Percentiles rank a stretch among this genome's conserved stretches.
Conservation (phyloP, 2,329 filamentous ascomycete species). For the Thelonectria rubi region DNA sequence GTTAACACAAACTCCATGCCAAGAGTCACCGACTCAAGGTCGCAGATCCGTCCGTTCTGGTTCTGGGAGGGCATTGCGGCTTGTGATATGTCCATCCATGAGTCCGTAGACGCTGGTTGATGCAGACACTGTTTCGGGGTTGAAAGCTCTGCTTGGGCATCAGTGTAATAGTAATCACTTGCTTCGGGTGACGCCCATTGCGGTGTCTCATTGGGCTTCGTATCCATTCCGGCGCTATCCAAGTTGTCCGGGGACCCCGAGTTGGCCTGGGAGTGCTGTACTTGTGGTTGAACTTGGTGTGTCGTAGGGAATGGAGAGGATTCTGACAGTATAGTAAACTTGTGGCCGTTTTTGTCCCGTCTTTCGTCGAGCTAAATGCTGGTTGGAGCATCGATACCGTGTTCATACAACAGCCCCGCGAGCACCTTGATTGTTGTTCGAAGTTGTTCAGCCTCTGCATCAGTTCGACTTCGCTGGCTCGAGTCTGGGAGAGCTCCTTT, state of each 20-base stretch:
- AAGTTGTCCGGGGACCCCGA: background rate
- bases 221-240: background rate
- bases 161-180: background rate
- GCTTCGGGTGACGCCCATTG: background rate
- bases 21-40: slow-evolving; percentile 10
- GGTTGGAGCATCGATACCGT: slow-evolving; percentile 13
- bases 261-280: background rate
- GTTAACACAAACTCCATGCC: slow-evolving; percentile 49
- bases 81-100: background rate
- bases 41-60: background rate
- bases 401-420: slow-evolving; percentile 4
- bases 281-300: background rate
- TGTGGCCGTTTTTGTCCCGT: background rate
- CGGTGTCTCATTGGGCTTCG: background rate
- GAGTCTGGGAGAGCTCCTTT: slow-evolving; percentile 22
- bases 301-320: background rate
- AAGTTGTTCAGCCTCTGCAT: slow-evolving; percentile 16
- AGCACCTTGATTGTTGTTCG: background rate
- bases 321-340: background rate
- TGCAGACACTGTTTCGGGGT: background rate
- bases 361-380: background rate
- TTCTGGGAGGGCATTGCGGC: background rate
- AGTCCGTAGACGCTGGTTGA: background rate
- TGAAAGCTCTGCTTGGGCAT: background rate
- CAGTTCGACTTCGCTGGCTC: slow-evolving; percentile 19